phyloP scores from a whole-genome alignment of 2,329 filamentous ascomycete species.

The Alternaria sp. region DNA sequence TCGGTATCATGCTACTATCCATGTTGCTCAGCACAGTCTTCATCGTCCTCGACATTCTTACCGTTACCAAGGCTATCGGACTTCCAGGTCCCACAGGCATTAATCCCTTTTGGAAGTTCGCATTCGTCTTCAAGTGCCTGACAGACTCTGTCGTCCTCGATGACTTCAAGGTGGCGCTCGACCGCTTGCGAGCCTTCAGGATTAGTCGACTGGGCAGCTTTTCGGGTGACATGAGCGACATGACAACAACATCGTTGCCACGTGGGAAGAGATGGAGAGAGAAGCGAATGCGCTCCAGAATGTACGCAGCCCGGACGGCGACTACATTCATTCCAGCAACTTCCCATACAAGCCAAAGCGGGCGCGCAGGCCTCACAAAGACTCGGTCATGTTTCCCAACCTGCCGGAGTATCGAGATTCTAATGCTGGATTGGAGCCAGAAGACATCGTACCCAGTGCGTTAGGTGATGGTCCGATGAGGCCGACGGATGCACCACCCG shows the following conservation, averaged over 20 bases:
- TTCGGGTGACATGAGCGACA: constrained; percentile 48
- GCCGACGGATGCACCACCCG: constrained; percentile 23
- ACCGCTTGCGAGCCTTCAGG: constrained; percentile 57
- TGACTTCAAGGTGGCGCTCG: constrained; percentile 70
- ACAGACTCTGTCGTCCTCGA: constrained; percentile 72
- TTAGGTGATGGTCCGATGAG: constrained; percentile 31
- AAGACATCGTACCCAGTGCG: constrained; percentile 45
- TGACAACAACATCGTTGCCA: constrained; percentile 41
- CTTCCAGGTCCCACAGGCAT: constrained; percentile 60
- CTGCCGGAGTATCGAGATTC: constrained; percentile 20
- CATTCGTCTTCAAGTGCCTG: constrained; percentile 72
- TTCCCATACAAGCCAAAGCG: constrained; percentile 38
- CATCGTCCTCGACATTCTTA: constrained; percentile 67
- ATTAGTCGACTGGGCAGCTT: constrained; percentile 53
- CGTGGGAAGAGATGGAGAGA: constrained; percentile 48
- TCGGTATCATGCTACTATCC: constrained; percentile 67
- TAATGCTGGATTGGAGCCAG: constrained; percentile 33
- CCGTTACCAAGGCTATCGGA: constrained; percentile 62
- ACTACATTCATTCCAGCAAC: constrained; percentile 42
- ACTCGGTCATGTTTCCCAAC: constrained; percentile 38
- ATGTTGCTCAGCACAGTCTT: constrained; percentile 70
- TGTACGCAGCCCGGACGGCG: constrained; percentile 43
- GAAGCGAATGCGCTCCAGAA: constrained; percentile 39
- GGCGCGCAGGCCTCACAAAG: constrained; percentile 35
- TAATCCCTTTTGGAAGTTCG: constrained; percentile 72